A percentile compares a stretch with the other conserved stretches of the same genome.
Conservation (phyloP, 2,329 filamentous ascomycete species). For the Penicillium sp. region DNA sequence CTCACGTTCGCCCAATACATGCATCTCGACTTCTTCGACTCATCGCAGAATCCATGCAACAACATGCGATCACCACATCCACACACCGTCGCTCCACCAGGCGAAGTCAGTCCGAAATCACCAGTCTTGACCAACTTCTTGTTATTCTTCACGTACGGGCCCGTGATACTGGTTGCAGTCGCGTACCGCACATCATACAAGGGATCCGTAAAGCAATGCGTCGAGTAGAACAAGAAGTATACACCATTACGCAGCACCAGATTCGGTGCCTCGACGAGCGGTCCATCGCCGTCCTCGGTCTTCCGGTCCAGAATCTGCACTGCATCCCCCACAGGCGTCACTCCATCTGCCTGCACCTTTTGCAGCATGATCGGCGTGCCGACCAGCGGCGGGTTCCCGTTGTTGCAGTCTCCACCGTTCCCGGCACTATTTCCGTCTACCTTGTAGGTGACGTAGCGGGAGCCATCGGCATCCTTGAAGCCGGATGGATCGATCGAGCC, state of each 20-base stretch:
- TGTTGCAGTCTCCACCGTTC: constrained; percentile 44
- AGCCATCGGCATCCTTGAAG: constrained; percentile 52
- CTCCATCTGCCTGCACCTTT: constrained; percentile 42
- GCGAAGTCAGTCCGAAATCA: constrained; percentile 26
- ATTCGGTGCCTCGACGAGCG: constrained; percentile 58
- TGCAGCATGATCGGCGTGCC: constrained; percentile 41
- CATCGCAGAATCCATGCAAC: constrained; percentile 30
- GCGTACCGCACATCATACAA: constrained; percentile 58
- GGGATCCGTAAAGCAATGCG: constrained; percentile 52
- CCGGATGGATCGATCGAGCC: constrained; percentile 60
- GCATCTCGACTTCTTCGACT: constrained; percentile 19
- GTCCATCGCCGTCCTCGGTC: constrained; percentile 55
- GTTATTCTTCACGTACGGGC: constrained; percentile 36
- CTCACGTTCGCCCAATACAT: constrained; percentile 28
- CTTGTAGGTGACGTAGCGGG: constrained; percentile 59
- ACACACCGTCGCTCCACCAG: constrained; percentile 31
- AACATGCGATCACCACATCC: constrained; percentile 30
- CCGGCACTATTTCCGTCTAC: constrained; percentile 57
- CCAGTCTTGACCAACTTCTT: constrained; percentile 33
- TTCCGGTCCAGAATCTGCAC: constrained; percentile 54
- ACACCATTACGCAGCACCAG: constrained; percentile 43
- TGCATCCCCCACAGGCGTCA: constrained; percentile 49
- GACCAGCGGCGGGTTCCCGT: constrained; percentile 38
- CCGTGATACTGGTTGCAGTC: constrained; percentile 37
- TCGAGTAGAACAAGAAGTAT: constrained; percentile 59